Evolutionary conservation across 257 asterid species (phyloP), one percentile per base, ranked within the genome.

Genomic region (Solanum virginianum): DNA sequence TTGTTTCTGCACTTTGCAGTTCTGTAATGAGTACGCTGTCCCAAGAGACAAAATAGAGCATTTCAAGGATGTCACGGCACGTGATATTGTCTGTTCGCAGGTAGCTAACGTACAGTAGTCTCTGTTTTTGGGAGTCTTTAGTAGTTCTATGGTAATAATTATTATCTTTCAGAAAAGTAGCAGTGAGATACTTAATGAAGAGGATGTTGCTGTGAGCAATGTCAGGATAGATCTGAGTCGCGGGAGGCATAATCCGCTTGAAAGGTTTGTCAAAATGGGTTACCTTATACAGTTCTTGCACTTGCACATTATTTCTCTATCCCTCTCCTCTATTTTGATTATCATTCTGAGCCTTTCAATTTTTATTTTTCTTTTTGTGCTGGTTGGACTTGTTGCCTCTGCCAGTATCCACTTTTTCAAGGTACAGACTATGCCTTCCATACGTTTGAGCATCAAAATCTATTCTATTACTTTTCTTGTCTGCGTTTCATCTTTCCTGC

Each of bases 31-130:
- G 87, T 96, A 93, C 88, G 90, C 92, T 89, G 99, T 96, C 86
- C 99, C 98, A 16, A 95, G 89, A 89, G 97, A 94, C 74, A 91
- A 89, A 84, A 53, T 96, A 90, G 97, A 92, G 85, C 86, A 93
- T 85, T 96, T 92, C 87, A 95, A 91, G 92, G 88, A 92, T 80
- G 93, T 96, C 86, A 94, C 98, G 39, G 97, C 98, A 24, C 93
- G 89, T 86, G 99, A 96, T 89, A 93, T 96, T 59, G 86, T 96
- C 83, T 95, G 98, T 87, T 94, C 99, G 56, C 98, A 95, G 98
- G 99, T 94, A 86, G 63, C 82, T 32, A 66, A 26, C 36, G 49
- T 62, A 82, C 63, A 22, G n/a, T 53, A 54, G n/a, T 54, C 57
- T 82, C 56, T 71, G 66, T 82, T 83, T 80, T 72, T 80, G 69